These are phyloP conservation scores for Termitomyces eurrhizus DNA, from an alignment of 768 basidiomycete genomes.

Conservation along the genomic window DNA sequence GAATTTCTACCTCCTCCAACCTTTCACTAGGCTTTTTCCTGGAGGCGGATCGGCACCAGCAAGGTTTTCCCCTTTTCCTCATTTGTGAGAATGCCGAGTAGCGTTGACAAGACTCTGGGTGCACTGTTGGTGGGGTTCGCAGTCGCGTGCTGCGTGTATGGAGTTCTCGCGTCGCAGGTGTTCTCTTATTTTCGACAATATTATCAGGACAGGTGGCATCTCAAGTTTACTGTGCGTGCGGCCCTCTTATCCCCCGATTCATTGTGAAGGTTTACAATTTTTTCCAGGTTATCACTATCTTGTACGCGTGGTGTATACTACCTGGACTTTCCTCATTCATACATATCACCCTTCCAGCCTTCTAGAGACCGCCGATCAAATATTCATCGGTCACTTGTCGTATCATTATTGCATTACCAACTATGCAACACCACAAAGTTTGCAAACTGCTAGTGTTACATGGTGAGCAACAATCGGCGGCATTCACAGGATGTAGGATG, in stretches of 20 bases:
- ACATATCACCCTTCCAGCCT: slow-evolving; percentile 29
- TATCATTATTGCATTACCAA: slow-evolving; percentile 55
- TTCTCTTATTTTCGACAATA: slow-evolving; percentile 54
- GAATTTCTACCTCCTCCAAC: neutral
- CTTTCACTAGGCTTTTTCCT: neutral
- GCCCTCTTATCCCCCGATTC: neutral
- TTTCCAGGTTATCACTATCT: slow-evolving; percentile 33
- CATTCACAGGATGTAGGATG: neutral
- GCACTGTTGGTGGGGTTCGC: slow-evolving; percentile 59
- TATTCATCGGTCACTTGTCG: slow-evolving; percentile 49
- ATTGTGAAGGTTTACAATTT: neutral
- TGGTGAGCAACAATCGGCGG: slow-evolving; percentile 35
- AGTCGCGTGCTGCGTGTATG: slow-evolving; percentile 48
- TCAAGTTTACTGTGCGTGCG: slow-evolving; percentile 48
- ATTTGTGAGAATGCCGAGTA: slow-evolving; percentile 13
- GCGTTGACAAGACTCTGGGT: slow-evolving; percentile 50
- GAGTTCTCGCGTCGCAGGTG: slow-evolving; percentile 50
- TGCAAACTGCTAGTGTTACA: slow-evolving; percentile 33
- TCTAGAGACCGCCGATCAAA: slow-evolving; percentile 51
- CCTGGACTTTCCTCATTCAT: neutral
- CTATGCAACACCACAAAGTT: slow-evolving; percentile 30
- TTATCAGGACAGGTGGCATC: slow-evolving; percentile 45
- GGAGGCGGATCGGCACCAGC: neutral
- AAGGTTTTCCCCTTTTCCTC: neutral
- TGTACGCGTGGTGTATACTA: slow-evolving; percentile 22